Conservation (phyloP, 2,329 filamentous ascomycete species). For the Penicillium sp. region DNA sequence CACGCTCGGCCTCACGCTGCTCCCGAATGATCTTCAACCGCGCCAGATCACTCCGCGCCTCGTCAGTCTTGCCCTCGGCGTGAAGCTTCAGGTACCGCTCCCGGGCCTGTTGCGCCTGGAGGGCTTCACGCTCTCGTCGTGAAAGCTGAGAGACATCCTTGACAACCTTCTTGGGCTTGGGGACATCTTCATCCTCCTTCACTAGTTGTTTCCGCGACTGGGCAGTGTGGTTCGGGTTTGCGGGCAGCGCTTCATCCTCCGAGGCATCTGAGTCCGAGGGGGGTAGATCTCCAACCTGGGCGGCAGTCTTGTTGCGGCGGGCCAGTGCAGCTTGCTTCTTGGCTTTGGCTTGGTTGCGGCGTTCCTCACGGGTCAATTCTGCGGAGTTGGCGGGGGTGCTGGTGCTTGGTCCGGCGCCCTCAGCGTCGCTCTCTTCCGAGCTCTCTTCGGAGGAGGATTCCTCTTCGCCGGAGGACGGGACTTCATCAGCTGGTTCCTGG, state of each 20-base stretch:
- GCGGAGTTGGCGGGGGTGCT: constrained; percentile 45
- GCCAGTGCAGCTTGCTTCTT: constrained; percentile 87
- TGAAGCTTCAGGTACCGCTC: constrained; percentile 91
- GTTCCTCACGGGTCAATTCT: constrained; percentile 78
- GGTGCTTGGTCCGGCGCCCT: constrained; percentile 49
- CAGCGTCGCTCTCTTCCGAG: constrained; percentile 50
- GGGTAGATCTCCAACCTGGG: constrained; percentile 84
- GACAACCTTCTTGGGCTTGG: constrained; percentile 41
- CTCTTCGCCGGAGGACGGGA: constrained; percentile 49
- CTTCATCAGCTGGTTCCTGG: constrained; percentile 38
- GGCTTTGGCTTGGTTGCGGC: constrained; percentile 82
- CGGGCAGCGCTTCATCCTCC: constrained; percentile 54
- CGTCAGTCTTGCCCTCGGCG: constrained; percentile 92
- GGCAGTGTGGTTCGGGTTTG: constrained; percentile 83
- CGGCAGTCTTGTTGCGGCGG: constrained; percentile 66
- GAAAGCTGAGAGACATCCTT: constrained; percentile 57
- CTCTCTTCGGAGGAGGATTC: constrained; percentile 48
- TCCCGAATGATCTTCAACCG: constrained; percentile 79
- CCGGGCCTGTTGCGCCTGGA: constrained; percentile 84
- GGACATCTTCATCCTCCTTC: constrained; percentile 58
- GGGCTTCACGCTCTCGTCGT: constrained; percentile 70
- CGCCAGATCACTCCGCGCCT: constrained; percentile 86
- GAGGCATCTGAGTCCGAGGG: constrained; percentile 62
- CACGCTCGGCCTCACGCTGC: constrained; percentile 80
- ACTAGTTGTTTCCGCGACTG: constrained; percentile 70